phyloP scores from a whole-genome alignment of 352 stramenopile species.

The Pythium phragmitis region DNA sequence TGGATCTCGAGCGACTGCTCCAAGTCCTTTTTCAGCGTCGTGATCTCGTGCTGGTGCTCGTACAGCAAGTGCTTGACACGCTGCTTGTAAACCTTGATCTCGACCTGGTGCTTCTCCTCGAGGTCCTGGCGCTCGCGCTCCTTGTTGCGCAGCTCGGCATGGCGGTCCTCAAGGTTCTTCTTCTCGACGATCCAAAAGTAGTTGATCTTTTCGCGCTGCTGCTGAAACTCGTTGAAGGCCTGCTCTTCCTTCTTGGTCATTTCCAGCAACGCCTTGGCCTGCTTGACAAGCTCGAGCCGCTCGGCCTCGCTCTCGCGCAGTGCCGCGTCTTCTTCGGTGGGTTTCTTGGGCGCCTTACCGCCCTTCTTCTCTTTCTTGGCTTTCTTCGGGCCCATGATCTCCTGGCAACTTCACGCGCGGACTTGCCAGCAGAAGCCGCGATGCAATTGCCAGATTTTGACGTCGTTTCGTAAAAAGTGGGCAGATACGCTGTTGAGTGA shows the following conservation, averaged over 20 bases:
- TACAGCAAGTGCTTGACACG: conserved; percentile 95
- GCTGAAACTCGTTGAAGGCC: conserved; percentile 95
- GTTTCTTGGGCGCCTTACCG: conserved; percentile 46
- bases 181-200: conserved; percentile 98
- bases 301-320: conserved; percentile 66
- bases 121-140: conserved; percentile 93
- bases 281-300: conserved; percentile 68
- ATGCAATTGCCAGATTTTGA: not conserved
- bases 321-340: conserved; percentile 52
- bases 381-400: conserved; percentile 66
- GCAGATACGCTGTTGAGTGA: not conserved
- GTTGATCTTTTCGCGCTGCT: conserved; percentile 95
- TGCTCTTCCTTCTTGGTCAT: conserved; percentile 90
- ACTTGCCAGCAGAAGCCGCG: not conserved
- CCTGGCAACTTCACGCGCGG: not conserved
- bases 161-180: conserved; percentile 94
- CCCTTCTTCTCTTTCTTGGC: conserved; percentile 65
- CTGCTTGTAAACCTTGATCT: conserved; percentile 97
- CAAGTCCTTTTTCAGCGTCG: conserved; percentile 87
- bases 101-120: conserved; percentile 94
- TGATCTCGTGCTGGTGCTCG: conserved; percentile 94
- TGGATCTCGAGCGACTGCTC: conserved; percentile 89
- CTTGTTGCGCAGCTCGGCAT: conserved; percentile 92
- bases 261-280: conserved; percentile 72
- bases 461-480: too few relatives aligned